These are phyloP conservation scores for Apiotrichum laibachii DNA, from an alignment of 1,284 basidiomycete genomes.

Conservation along the genomic window DNA sequence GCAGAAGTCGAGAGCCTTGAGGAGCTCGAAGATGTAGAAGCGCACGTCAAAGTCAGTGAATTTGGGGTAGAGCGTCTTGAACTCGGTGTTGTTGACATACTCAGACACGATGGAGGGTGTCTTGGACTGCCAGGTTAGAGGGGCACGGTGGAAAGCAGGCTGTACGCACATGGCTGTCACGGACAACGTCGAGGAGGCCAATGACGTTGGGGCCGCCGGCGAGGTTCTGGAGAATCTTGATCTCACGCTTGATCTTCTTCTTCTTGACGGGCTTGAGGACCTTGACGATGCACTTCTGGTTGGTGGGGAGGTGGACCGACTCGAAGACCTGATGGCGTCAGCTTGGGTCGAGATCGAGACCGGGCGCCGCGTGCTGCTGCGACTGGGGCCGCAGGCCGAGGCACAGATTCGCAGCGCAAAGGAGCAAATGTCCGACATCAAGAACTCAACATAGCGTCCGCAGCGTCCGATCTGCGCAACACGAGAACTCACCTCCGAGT, in stretches of 20 bases:
- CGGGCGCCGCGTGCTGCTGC: no score
- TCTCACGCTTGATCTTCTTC: slow-evolving; percentile 99
- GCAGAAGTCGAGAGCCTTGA: slow-evolving; percentile 97
- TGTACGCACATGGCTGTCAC: slow-evolving; percentile 61
- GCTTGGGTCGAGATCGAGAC: no score
- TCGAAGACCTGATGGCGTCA: slow-evolving; percentile 74
- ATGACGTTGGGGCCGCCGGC: slow-evolving; percentile 90
- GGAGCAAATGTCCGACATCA: no score
- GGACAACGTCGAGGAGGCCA: slow-evolving; percentile 86
- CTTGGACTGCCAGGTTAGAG: slow-evolving; percentile 62
- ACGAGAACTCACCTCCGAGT: slow-evolving; percentile 70
- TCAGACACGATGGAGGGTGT: slow-evolving; percentile 98
- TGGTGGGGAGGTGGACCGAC: slow-evolving; percentile 87
- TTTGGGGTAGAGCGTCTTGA: slow-evolving; percentile 93
- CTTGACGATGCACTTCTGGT: slow-evolving; percentile 97
- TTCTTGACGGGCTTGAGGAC: slow-evolving; percentile 99
- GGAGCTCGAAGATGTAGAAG: slow-evolving; percentile 93
- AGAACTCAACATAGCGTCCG: no score
- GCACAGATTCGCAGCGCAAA: no score
- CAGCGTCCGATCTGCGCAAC: no score
- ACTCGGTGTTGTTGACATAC: slow-evolving; percentile 97
- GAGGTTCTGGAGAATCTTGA: slow-evolving; percentile 96
- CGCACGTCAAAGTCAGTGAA: slow-evolving; percentile 94
- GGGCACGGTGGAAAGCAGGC: slow-evolving; percentile 20
- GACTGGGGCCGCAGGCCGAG: no score